Conservation (phyloP, 2,329 filamentous ascomycete genomes). For the Apiospora pterosperma region DNA sequence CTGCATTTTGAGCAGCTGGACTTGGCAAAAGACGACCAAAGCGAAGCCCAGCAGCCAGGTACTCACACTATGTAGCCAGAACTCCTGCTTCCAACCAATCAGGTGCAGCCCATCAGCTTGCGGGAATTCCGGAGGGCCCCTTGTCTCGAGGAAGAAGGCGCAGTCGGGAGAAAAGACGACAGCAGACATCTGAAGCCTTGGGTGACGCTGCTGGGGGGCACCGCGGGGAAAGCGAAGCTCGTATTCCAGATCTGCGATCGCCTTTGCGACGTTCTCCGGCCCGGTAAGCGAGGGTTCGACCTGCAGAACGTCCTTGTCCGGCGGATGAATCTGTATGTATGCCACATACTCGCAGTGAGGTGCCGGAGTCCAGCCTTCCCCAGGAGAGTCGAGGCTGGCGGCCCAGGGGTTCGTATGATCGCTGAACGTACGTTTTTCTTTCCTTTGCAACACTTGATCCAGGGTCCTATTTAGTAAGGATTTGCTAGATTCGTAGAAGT, state of each 20-base stretch:
- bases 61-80: constrained; percentile 54
- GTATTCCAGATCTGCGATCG: constrained; percentile 55
- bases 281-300: constrained; percentile 27
- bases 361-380: constrained; percentile 54
- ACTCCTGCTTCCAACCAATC: constrained; percentile 57
- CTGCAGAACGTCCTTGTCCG: constrained; percentile 35
- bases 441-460: constrained; percentile 61
- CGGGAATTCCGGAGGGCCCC: constrained; percentile 56
- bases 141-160: constrained; percentile 62
- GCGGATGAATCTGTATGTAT: constrained; percentile 73
- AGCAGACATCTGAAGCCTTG: constrained; percentile 58
- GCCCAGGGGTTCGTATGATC: constrained; percentile 73
- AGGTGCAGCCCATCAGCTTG: constrained; percentile 52
- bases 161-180: constrained; percentile 68
- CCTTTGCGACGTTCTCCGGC: constrained; percentile 31
- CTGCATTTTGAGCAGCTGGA: constrained; percentile 59
- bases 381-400: constrained; percentile 59
- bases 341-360: constrained; percentile 88
- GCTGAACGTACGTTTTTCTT: constrained; percentile 52
- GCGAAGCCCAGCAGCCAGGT: constrained; percentile 57
- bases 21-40: constrained; percentile 56
- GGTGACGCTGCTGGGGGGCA: constrained; percentile 51
- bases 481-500: constrained; percentile 57
- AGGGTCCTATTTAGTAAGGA: constrained; percentile 71
- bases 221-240: constrained; percentile 62